Percentiles rank a stretch among this genome's conserved stretches.
Conservation (phyloP, 108 stramenopile species). For the Fistulifera pelliculosa region DNA sequence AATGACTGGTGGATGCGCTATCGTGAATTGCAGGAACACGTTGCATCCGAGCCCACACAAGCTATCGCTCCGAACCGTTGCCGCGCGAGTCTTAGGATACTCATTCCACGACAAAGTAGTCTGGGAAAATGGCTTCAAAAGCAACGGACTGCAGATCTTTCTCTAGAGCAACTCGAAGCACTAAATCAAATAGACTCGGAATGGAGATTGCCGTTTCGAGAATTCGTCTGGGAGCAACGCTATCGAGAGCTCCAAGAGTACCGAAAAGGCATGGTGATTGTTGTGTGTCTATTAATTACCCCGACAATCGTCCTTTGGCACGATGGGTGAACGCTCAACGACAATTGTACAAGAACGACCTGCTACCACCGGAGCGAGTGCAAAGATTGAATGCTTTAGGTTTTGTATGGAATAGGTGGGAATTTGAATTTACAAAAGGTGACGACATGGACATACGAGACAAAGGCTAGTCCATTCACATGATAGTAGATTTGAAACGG, state of each 20-base stretch:
- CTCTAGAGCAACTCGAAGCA: conserved; percentile 7
- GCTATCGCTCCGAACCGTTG: neutral
- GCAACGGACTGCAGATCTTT: conserved; percentile 19
- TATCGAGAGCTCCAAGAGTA: conserved; percentile 34
- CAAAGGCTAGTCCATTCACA: too few relatives aligned
- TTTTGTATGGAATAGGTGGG: conserved; percentile 48
- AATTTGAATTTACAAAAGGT: conserved; percentile 28
- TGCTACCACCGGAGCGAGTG: conserved; percentile 23
- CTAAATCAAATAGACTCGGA: conserved; percentile 13
- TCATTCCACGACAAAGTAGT: neutral
- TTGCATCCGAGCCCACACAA: neutral
- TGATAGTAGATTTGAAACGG: too few relatives aligned
- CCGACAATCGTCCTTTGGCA: conserved; percentile 30
- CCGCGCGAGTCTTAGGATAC: neutral
- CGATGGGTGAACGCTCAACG: conserved; percentile 54
- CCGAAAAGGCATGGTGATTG: conserved; percentile 33
- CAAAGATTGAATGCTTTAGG: conserved; percentile 29
- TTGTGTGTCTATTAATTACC: conserved; percentile 34
- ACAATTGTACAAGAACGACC: conserved; percentile 35
- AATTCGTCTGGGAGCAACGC: conserved; percentile 44
- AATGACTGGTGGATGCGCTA: neutral
- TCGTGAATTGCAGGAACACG: neutral
- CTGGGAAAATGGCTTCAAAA: conserved; percentile 7
- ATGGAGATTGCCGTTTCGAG: conserved; percentile 16
- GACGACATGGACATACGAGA: neutral